Percentiles rank a stretch among this genome's conserved stretches.
These are phyloP conservation scores for Alternaria panax DNA, from an alignment of 2,329 filamentous ascomycete species.

Conservation along the genomic window DNA sequence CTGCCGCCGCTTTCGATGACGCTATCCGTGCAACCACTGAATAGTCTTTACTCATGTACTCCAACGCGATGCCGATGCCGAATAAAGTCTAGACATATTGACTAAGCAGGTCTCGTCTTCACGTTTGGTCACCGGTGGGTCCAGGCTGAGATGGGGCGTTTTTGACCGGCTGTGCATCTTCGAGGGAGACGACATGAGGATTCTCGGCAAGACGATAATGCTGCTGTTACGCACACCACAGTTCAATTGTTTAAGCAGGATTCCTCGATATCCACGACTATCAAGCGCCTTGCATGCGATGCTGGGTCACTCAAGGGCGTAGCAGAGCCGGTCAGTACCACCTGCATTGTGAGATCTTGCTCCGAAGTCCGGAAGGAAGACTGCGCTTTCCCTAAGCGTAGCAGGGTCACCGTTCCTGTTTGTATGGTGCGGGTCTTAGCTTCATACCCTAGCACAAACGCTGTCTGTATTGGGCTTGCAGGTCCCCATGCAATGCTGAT, in stretches of 20 bases:
- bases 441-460: not conserved
- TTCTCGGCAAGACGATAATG: not conserved
- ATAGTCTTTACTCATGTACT: not conserved
- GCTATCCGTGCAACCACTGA: not conserved
- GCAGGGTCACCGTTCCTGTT: not conserved
- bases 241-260: not conserved
- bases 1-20: not conserved
- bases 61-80: not conserved
- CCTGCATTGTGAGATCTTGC: not conserved
- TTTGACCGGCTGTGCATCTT: not conserved
- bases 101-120: not conserved
- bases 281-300: not conserved
- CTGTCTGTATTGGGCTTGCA: not conserved
- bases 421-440: not conserved
- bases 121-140: not conserved
- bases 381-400: not conserved
- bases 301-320: not conserved
- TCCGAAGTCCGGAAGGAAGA: not conserved
- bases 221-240: not conserved
- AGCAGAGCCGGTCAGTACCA: not conserved
- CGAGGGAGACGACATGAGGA: not conserved
- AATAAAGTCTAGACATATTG: not conserved
- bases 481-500: not conserved
- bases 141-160: not conserved
- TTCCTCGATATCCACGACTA: not conserved